Conservation (phyloP, 2,329 filamentous ascomycete genomes). For the Aspergillus brunneoviolaceus region DNA sequence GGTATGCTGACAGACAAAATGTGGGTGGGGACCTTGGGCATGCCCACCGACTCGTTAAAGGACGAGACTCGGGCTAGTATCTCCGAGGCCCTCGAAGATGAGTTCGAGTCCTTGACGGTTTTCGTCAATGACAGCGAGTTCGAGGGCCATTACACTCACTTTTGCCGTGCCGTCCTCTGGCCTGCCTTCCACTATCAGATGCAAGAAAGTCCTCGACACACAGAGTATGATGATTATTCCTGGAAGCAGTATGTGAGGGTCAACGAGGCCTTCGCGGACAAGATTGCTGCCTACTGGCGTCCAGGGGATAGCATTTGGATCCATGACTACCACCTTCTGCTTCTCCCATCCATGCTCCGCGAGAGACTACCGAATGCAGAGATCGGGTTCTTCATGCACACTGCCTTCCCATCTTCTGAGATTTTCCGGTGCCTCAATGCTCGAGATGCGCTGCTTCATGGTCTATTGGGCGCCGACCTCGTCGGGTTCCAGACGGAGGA, state of each 20-base stretch:
- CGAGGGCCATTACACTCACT: slow-evolving; percentile 89
- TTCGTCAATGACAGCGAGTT: slow-evolving; percentile 88
- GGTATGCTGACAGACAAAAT: slow-evolving; percentile 70
- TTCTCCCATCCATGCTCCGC: slow-evolving; percentile 82
- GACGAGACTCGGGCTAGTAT: slow-evolving; percentile 77
- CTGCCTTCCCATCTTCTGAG: slow-evolving; percentile 91
- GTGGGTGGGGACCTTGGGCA: slow-evolving; percentile 88
- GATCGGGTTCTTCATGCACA: slow-evolving; percentile 94
- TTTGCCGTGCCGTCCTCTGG: slow-evolving; percentile 95
- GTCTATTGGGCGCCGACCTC: slow-evolving; percentile 87
- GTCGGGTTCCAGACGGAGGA: slow-evolving; percentile 92
- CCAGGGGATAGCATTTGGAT: slow-evolving; percentile 89
- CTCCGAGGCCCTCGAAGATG: slow-evolving; percentile 72
- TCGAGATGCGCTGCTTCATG: slow-evolving; percentile 79
- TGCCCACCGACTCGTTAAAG: slow-evolving; percentile 82
- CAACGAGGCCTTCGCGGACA: slow-evolving; percentile 88
- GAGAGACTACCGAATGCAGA: slow-evolving; percentile 80
- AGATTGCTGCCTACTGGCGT: slow-evolving; percentile 85
- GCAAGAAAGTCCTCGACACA: slow-evolving; percentile 94
- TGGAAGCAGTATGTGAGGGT: slow-evolving; percentile 91
- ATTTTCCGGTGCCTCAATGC: slow-evolving; percentile 87
- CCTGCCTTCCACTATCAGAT: slow-evolving; percentile 97
- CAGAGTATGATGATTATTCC: slow-evolving; percentile 93
- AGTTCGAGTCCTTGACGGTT: slow-evolving; percentile 78
- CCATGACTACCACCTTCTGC: slow-evolving; percentile 88